Base-by-base conservation (phyloP, 768 basidiomycete genomes). In the Boletus eberwhitei region DNA sequence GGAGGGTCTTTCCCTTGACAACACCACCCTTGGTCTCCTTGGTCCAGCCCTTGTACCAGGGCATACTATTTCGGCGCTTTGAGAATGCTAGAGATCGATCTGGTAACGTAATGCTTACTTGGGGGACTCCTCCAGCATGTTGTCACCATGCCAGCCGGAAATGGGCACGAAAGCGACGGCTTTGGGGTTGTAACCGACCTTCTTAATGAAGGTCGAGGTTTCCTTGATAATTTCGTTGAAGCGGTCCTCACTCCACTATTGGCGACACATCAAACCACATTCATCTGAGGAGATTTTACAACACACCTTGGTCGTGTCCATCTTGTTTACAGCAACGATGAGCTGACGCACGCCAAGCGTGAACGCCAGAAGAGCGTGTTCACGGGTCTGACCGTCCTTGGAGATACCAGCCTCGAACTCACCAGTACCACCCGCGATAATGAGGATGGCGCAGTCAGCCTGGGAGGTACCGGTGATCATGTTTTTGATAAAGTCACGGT, bases 381-480 rank as follows among this genome's bases (percentile, higher is more conserved):
- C 97, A 81, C 97, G 93, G 70, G 97, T 98, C 83, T 99, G 97
- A 65, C 97, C 97, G 72, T 98, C 97, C 86, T 99, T 98, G 79
- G 96, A 98, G 85, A 99, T 98, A 91, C 97, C 97, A 73, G 96
- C 96, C 78, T 99, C 97, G 80, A 99, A 98, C 80, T 99, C 97
- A 87, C 97, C 97, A 75, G 90, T 94, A 81, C 97, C 97, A 76
- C 82, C 89, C 62, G 96, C 97, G 65, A 99, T 99, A 83, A 99
- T 98, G 77, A 99, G 93, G 75, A 99, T 86, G 70, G 95, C 97
- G 72, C 96, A 98, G 75, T 99, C 96, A 73, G 96, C 95, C 86
- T 99, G 97, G 69, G 97, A 99, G 68, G 97, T 99, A 84, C 97
- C 97, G 59, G 97, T 99, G 75, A 99, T 99, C 95, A 95, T 97